A percentile compares a stretch with the other conserved stretches of the same genome.
These are phyloP conservation scores for Musa balbisiana DNA, from an alignment of 202 grass and related monocot species.

Conservation along the genomic window DNA sequence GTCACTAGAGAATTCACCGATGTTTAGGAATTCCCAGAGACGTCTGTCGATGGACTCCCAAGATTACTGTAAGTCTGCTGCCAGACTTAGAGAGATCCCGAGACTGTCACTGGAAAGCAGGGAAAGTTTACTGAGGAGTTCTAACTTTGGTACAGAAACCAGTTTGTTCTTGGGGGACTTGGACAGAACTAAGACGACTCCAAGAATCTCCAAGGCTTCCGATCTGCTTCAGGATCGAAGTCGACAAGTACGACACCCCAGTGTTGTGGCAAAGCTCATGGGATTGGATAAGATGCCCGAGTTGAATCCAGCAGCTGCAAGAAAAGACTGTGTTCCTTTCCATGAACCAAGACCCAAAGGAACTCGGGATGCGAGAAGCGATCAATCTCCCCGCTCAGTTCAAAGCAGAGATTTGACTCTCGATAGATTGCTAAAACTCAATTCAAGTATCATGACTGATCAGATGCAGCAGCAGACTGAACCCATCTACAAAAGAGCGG, in stretches of 20 bases:
- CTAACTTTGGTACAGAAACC: constrained; percentile 11
- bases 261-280: constrained; percentile 88
- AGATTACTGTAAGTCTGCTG: constrained; percentile 40
- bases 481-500: constrained; percentile 39
- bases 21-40: constrained; percentile 33
- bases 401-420: constrained; percentile 35
- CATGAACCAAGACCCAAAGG: constrained; percentile 27
- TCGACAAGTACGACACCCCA: constrained; percentile 43
- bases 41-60: constrained; percentile 71
- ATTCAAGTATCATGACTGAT: constrained; percentile 42
- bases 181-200: constrained; percentile 37
- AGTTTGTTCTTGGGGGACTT: constrained; percentile 42
- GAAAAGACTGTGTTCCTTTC: neutral
- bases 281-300: constrained; percentile 64
- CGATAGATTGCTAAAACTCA: constrained; percentile 41
- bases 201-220: constrained; percentile 33
- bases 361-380: constrained; percentile 24
- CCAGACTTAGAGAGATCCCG: constrained; percentile 56
- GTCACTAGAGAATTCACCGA: constrained; percentile 53
- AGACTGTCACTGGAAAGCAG: constrained; percentile 91
- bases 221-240: constrained; percentile 53
- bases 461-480: constrained; percentile 67
- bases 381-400: constrained; percentile 9
- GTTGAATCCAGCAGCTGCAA: neutral
- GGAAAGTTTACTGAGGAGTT: constrained; percentile 54